Conservation (phyloP, 768 basidiomycete species). For the Hirschioporus abietinus region DNA sequence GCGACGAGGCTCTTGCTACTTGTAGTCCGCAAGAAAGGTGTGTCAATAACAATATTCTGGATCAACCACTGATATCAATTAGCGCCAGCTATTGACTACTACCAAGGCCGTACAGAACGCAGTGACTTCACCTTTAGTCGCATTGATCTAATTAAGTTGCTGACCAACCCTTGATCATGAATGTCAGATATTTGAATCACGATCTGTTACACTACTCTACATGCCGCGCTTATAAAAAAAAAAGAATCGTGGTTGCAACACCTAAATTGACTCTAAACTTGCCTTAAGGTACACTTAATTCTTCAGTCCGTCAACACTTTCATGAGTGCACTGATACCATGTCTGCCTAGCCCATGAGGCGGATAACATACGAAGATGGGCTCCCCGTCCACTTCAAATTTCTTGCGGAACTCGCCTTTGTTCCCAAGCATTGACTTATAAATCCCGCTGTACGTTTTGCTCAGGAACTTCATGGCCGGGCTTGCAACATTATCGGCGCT, state of each 20-base stretch:
- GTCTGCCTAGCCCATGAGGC: conserved; percentile 39
- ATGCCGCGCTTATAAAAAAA: too few species aligned
- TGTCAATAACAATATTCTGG: too few species aligned
- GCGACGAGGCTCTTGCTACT: too few species aligned
- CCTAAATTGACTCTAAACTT: background rate
- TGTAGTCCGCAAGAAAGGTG: too few species aligned
- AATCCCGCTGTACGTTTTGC: conserved; percentile 30
- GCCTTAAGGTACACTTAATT: background rate
- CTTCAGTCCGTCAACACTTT: conserved; percentile 17
- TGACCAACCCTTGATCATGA: too few species aligned
- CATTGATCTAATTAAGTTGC: too few species aligned
- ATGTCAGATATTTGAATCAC: too few species aligned
- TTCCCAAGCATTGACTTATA: conserved; percentile 27
- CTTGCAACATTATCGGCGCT: conserved; percentile 41
- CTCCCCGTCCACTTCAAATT: conserved; percentile 38
- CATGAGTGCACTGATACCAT: conserved; percentile 38
- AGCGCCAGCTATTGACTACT: too few species aligned
- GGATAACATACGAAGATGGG: conserved; percentile 51
- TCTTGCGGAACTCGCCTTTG: conserved; percentile 35
- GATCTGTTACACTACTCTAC: too few species aligned
- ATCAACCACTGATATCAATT: too few species aligned
- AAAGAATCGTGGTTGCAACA: too few species aligned
- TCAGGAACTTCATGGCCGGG: conserved; percentile 31
- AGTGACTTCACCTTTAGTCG: conserved; percentile 45
- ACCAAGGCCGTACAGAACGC: conserved; percentile 42